Evolutionary conservation across 2,329 filamentous ascomycete species (phyloP), one percentile per base, ranked within the genome.

Genomic region (Aspergillus fischeri): DNA sequence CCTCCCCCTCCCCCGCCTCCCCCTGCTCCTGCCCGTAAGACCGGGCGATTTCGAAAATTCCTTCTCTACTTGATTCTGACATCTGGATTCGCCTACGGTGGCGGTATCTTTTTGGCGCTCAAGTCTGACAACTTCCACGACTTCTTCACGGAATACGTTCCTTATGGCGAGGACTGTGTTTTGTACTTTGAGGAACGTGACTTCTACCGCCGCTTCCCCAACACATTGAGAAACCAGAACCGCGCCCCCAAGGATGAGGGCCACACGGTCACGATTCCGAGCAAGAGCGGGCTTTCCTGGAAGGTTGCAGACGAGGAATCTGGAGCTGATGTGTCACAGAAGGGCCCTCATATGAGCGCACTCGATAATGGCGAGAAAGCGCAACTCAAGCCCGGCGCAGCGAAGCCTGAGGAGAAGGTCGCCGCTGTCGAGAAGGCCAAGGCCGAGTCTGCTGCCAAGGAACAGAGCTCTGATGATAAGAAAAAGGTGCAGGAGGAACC

Each of bases 81-180:
- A 28, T 86, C 89, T 27, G 85, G 86, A 5, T 76, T 95, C 48
- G 87, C 89, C 42, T 99, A 96, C 68, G 90, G 84, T 55, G 92
- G 92, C 63, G 92, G 93, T 65, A 87, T 97, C 55, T 96, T 90
- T 81, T 94, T 96, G 76, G 93, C 94, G 55, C 86, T 96, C 63
- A 83, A 94, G 75, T 96, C 89, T 71, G 94, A 99, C 80, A 96
- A 91, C 78, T 99, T 97, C 83, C 93, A 99, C 78, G 94, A 99
- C 76, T 94, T 97, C 81, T 99, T 99, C 78, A 97, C 92, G 68
- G 92, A 97, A 78, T 99, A 93, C 75, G 78, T 99, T 20, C 94
- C 94, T 24, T 96, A 90, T 65, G 94, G 92, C 68, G 94, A 99
- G 78, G 91, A 96, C 72, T 89, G 89, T 20, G 93, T 99, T 49